Conservation (phyloP, 306 rosid species). For the Medicago lupulina region DNA sequence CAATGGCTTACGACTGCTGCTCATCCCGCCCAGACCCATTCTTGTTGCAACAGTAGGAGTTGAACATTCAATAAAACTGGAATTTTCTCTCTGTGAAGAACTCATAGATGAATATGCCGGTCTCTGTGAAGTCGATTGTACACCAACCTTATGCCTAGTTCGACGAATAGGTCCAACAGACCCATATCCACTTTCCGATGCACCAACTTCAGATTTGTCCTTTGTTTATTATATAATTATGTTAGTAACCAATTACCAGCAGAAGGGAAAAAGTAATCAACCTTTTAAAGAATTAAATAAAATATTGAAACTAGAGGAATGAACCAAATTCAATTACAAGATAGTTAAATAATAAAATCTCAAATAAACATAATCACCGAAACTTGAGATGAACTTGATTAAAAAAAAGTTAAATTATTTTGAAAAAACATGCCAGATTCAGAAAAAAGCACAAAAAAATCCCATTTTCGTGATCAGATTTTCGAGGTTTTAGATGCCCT, state of each 20-base stretch:
- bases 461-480: conserved; percentile 13
- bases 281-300: conserved; percentile 9
- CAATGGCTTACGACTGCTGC: conserved; percentile 45
- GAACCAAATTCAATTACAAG: conserved; percentile 15
- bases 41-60: conserved; percentile 49
- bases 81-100: conserved; percentile 46
- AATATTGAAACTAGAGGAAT: conserved; percentile 18
- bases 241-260: conserved; percentile 11
- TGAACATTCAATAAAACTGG: conserved; percentile 49
- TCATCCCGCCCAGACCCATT: conserved; percentile 52
- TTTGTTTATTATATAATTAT: conserved; percentile 39
- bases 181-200: conserved; percentile 60
- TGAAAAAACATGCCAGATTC: conserved; percentile 1
- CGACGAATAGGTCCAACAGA: conserved; percentile 83
- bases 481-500: conserved; percentile 26
- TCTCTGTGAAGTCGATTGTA: conserved; percentile 55
- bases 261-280: not conserved
- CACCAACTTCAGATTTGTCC: conserved; percentile 58
- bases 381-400: not conserved
- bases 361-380: not conserved
- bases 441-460: conserved; percentile 16
- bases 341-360: not conserved
- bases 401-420: not conserved
- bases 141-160: conserved; percentile 53
- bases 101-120: conserved; percentile 50